Percentiles rank a stretch among this genome's conserved stretches.
Conservation (phyloP, 1,284 basidiomycete species). For the Ganoderma lucidum region DNA sequence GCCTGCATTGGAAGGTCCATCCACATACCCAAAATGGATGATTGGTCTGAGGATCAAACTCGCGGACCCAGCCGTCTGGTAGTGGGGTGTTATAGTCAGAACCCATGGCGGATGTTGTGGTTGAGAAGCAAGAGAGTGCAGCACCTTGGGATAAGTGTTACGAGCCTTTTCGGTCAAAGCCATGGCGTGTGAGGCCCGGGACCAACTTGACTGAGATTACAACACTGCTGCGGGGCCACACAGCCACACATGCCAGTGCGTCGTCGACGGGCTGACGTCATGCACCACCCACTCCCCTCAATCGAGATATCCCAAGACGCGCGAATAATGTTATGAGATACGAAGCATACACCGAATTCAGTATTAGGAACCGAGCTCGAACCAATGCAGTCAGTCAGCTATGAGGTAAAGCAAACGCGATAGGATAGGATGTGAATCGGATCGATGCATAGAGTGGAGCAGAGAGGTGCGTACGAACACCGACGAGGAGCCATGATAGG, state of each 20-base stretch:
- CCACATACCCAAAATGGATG: conserved; percentile 54
- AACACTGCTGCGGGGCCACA: neutral
- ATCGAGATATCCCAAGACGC: neutral
- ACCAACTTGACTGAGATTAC: no score
- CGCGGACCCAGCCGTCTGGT: conserved; percentile 70
- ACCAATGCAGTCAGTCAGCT: neutral
- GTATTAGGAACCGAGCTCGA: neutral
- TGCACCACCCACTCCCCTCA: neutral
- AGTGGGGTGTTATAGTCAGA: conserved; percentile 41
- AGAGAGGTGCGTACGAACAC: no score
- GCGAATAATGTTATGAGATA: neutral
- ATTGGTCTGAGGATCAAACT: conserved; percentile 54
- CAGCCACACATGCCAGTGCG: neutral
- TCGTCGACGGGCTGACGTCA: neutral
- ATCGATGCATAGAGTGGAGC: neutral
- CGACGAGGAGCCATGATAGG: neutral
- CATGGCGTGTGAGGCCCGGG: neutral
- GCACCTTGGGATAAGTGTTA: neutral
- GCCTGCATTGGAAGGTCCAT: conserved; percentile 8
- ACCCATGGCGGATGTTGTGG: conserved; percentile 31
- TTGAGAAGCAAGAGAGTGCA: neutral
- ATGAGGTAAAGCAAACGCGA: neutral
- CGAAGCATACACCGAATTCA: neutral
- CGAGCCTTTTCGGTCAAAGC: neutral
- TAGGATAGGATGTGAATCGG: neutral